These are phyloP conservation scores for Alternaria ethzedia DNA, from an alignment of 2,329 filamentous ascomycete genomes.

Conservation along the genomic window DNA sequence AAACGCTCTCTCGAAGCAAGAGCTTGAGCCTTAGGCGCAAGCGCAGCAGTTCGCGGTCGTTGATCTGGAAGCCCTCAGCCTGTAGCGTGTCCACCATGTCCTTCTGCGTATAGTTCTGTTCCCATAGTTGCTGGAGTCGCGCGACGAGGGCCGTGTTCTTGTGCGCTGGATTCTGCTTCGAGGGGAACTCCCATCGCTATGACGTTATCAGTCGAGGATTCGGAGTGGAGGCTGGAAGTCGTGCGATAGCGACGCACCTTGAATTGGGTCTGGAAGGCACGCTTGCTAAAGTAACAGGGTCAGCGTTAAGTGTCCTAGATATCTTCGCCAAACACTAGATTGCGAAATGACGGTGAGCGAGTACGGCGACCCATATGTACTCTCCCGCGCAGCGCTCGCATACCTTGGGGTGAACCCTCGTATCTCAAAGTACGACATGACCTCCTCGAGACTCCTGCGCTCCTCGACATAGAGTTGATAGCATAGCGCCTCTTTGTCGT, in stretches of 20 bases:
- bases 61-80: constrained; percentile 76
- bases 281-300: constrained; percentile 63
- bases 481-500: constrained; percentile 69
- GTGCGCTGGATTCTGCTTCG: constrained; percentile 74
- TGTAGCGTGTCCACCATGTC: constrained; percentile 76
- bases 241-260: constrained; percentile 49
- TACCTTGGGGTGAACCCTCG: constrained; percentile 74
- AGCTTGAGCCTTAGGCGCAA: constrained; percentile 73
- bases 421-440: constrained; percentile 71
- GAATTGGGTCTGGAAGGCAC: constrained; percentile 77
- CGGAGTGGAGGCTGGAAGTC: neutral
- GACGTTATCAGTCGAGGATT: constrained; percentile 12
- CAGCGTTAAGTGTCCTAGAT: constrained; percentile 3
- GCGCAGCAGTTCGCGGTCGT: constrained; percentile 72
- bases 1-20: constrained; percentile 60
- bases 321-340: neutral
- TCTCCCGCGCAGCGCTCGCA: constrained; percentile 24
- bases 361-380: constrained; percentile 33
- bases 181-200: constrained; percentile 75
- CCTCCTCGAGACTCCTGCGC: constrained; percentile 73
- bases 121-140: constrained; percentile 79
- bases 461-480: constrained; percentile 79
- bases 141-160: constrained; percentile 71
- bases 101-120: constrained; percentile 71
- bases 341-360: constrained; percentile 3